Conservation (phyloP, 352 stramenopile genomes). For the Elongisporangium undulatum region DNA sequence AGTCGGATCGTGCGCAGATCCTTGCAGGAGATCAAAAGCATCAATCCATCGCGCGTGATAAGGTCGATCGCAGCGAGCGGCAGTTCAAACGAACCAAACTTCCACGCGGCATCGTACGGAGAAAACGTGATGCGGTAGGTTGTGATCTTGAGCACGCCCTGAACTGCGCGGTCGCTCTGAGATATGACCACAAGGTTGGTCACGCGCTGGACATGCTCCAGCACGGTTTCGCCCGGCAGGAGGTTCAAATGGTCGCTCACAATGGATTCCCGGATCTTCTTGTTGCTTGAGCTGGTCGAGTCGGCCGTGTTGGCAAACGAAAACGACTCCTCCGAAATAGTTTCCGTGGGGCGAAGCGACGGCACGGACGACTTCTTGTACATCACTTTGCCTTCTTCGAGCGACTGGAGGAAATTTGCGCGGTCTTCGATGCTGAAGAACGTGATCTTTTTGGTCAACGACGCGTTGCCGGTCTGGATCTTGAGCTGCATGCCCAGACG, state of each 20-base stretch:
- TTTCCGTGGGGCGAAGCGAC: slow-evolving; percentile 15
- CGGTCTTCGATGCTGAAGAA: slow-evolving; percentile 83
- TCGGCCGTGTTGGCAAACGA: slow-evolving; percentile 11
- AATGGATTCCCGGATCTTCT: slow-evolving; percentile 59
- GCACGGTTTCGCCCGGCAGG: slow-evolving; percentile 61
- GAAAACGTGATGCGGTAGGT: slow-evolving; percentile 80
- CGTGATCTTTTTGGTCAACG: slow-evolving; percentile 81
- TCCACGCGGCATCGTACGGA: slow-evolving; percentile 81
- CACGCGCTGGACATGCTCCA: slow-evolving; percentile 80
- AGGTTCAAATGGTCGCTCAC: slow-evolving; percentile 54
- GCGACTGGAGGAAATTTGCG: slow-evolving; percentile 71
- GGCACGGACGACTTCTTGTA: slow-evolving; percentile 43
- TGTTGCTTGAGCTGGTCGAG: slow-evolving; percentile 17
- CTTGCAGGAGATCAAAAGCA: slow-evolving; percentile 79
- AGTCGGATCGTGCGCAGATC: slow-evolving; percentile 76
- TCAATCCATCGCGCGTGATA: slow-evolving; percentile 76
- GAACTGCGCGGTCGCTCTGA: slow-evolving; percentile 73
- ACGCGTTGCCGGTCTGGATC: slow-evolving; percentile 73
- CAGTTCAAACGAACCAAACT: slow-evolving; percentile 83
- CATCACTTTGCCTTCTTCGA: slow-evolving; percentile 84
- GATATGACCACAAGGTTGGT: slow-evolving; percentile 85
- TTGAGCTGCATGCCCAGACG: slow-evolving; percentile 80
- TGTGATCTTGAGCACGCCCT: slow-evolving; percentile 84
- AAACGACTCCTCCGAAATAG: slow-evolving; percentile 22
- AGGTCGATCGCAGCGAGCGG: slow-evolving; percentile 71